Evolutionary conservation across 176 grass and related monocot species (phyloP).

Genomic region (Saccharum officinarum): DNA sequence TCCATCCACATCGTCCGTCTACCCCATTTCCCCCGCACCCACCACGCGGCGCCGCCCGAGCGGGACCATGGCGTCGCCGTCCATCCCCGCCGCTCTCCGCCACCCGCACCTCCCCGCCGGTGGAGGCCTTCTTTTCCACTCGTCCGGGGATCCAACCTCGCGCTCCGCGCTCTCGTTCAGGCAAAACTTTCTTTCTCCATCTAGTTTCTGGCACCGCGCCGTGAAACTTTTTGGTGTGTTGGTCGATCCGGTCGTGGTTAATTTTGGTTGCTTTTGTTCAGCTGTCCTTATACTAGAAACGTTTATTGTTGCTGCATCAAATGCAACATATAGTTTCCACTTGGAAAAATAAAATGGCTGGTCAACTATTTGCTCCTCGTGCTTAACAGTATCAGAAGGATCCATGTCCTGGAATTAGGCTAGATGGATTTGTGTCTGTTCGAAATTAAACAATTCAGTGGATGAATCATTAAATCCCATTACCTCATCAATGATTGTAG

Average conservation of each 20-base stretch:
- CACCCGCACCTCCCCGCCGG: neutral
- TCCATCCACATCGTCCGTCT: conserved; percentile 7
- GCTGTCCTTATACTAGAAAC: neutral
- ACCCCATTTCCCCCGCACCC: conserved; percentile 1
- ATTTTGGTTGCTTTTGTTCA: neutral
- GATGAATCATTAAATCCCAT: neutral
- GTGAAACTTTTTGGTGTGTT: neutral
- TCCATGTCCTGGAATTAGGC: neutral
- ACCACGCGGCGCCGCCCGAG: conserved; percentile 40
- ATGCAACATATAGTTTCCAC: neutral
- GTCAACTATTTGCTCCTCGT: neutral
- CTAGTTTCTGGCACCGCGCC: neutral
- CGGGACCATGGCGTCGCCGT: conserved; percentile 43
- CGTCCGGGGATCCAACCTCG: neutral
- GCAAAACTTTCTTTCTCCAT: conserved; percentile 19
- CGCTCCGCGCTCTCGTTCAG: conserved; percentile 31
- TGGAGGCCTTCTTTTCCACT: neutral
- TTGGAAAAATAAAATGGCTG: neutral
- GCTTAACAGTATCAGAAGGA: neutral
- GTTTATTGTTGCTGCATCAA: neutral
- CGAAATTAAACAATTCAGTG: neutral
- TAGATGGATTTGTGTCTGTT: neutral
- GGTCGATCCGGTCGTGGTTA: neutral
- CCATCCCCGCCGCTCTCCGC: conserved; percentile 11
- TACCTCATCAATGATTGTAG: neutral